Evolutionary conservation across 1,284 basidiomycete species (phyloP), one percentile per base, ranked within the genome.

Genomic region (Ustilago bromivora): DNA sequence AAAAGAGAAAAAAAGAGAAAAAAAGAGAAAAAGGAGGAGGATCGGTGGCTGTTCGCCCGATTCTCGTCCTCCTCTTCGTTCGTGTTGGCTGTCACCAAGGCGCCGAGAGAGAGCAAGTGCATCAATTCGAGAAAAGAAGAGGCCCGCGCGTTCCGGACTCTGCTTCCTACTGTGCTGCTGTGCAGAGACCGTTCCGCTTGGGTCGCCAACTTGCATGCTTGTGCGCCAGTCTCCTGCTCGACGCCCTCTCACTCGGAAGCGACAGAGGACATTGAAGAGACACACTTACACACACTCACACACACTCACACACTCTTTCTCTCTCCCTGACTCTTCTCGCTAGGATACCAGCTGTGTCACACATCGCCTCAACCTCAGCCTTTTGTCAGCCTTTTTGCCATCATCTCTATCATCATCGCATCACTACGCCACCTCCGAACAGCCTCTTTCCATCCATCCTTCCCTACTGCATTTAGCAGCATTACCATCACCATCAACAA

Each of bases 161-260:
- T 51, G 47, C 47, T 51, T 32, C 31, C 1, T 36, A 9, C 36
- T 36, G 36, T 38, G 4, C 23, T 46, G 43, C 43, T 23, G 23
- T 46, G 17, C 43, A 46, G n/a, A 2, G 23, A n/a, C 49, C 49
- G 55, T 57, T 70, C 63, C 64, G 70, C 63, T 61, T 63, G 61
- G 61, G 70, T 72, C 60, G 59, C 36, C 52, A 51, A 43, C 55
- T 61, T 58, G 60, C 70, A 43, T 63, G 58, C 61, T 55, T 53
- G 38, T 13, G 49, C 28, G 23, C 46, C 36, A 49, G 53, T 49
- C 59, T 49, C 13, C 40, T 61, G 13, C 55, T 23, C 36, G 34
- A 41, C 17, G 35, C 31, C 13, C 55, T 31, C 36, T 15, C 49
- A 2, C 9, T 58, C 55, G 52, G 60, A 61, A 51, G 49, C 57